Evolutionary conservation across 176 grass and related monocot genomes (phyloP).

Genomic region (Hsuehochloa calcarea): DNA sequence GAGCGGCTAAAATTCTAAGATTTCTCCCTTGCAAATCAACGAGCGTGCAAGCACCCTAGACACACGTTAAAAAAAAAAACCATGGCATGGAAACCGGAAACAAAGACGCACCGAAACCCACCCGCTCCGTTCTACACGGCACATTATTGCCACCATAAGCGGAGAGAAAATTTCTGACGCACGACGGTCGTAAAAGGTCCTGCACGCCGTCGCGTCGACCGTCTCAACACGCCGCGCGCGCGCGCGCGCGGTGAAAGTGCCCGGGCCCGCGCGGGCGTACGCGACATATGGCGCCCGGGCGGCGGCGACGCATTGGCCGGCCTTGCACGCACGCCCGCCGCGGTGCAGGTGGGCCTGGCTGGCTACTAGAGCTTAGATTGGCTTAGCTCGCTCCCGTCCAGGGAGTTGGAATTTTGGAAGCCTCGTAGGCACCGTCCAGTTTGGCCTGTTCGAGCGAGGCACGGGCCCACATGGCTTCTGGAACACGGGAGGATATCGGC

Average conservation of each 20-base stretch:
- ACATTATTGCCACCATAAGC: not conserved
- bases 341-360: not conserved
- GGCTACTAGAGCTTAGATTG: not conserved
- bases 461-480: constrained; percentile 12
- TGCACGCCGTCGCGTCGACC: not conserved
- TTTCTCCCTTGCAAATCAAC: not conserved
- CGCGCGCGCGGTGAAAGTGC: not conserved
- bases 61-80: not conserved
- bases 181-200: not conserved
- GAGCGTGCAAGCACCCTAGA: not conserved
- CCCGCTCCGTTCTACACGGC: not conserved
- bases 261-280: not conserved
- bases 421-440: constrained; percentile 1
- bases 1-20: not conserved
- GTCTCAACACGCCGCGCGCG: not conserved
- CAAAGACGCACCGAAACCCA: no score
- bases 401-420: not conserved
- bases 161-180: not conserved
- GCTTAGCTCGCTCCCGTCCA: not conserved
- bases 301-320: not conserved
- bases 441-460: not conserved
- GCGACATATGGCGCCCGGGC: not conserved
- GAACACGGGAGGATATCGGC: constrained; percentile 18
- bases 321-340: not conserved
- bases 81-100: not conserved